Base-by-base conservation (phyloP, 1,139 yeast species). In the Yamadazyma mexicana region DNA sequence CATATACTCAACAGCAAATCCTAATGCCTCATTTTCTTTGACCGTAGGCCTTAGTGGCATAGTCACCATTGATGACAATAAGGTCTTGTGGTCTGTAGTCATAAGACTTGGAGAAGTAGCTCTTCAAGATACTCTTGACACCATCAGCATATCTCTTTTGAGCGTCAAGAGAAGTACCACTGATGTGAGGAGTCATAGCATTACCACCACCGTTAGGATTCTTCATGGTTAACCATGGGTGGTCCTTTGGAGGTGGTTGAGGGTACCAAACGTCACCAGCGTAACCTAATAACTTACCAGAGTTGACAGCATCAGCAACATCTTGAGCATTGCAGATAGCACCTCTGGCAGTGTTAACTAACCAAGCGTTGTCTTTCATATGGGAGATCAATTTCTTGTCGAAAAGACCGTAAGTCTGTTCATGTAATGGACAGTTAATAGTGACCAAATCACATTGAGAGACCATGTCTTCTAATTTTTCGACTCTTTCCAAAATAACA, bases 221-320 rank as follows among this genome's bases (percentile, higher is more conserved):
- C 40, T 66, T 58, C 83, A 84, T 79, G 22, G 69, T 46, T 69
- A 89, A 73, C 94, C 94, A 86, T 47, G 91, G 89, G 56, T 83
- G 89, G 58, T 76, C 75, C 44, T 66, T 64, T 48, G 88, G 87
- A 26, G 94, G 87, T 31, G 94, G 95, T 65, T 85, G 94, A 23
- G 82, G 83, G 68, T 58, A 75, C 88, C 92, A 84, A 37, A 86
- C 94, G 59, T 85, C 94, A 53, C 94, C 94, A 53, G 91, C 92
- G 57, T 86, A 85, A 36, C 92, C 91, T 50, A 82, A 70, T 44
- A 85, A 62, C 52, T 82, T 84, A 37, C 94, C 94, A 31, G 79
- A 66, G 40, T 73, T 58, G 37, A 85, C 75, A 1, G 92, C 92
- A 12, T 73, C 91, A 0, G 89, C 89, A 44, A 85, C 86, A 51